A percentile compares a stretch with the other conserved stretches of the same genome.
These are phyloP conservation scores for Emiliania huxleyi DNA, from an alignment of 78 protist genomes.

Conservation along the genomic window DNA sequence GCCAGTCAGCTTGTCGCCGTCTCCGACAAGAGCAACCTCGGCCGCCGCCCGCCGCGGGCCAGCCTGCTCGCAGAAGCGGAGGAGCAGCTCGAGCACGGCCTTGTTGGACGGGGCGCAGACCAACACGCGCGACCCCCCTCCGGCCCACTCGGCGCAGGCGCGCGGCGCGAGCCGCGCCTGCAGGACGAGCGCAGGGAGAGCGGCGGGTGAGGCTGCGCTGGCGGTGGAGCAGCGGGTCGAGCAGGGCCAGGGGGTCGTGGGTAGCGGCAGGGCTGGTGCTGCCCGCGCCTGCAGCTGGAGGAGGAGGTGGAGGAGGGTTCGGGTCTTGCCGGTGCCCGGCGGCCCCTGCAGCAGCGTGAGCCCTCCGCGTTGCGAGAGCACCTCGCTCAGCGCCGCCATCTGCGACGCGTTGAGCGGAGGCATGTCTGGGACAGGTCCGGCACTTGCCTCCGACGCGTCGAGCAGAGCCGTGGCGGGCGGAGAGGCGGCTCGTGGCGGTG, in stretches of 20 bases:
- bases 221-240: background rate
- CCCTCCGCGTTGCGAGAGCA: background rate
- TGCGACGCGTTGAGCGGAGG: background rate
- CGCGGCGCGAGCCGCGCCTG: background rate
- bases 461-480: background rate
- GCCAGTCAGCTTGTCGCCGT: background rate
- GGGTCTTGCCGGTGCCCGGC: conserved; percentile 59
- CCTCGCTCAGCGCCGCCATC: background rate
- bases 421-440: background rate
- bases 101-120: background rate
- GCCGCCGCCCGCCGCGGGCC: background rate
- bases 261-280: too few species aligned
- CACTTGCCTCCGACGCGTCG: background rate
- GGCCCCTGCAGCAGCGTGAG: conserved; percentile 42
- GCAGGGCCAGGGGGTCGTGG: background rate
- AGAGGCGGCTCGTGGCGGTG: background rate
- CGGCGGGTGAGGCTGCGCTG: too few species aligned
- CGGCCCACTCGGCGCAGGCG: background rate
- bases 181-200: too few species aligned
- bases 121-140: background rate
- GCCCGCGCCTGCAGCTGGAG: background rate
- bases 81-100: background rate
- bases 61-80: background rate
- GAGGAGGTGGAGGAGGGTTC: background rate
- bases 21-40: background rate